A percentile compares a stretch with the other conserved stretches of the same genome.
These are phyloP conservation scores for Pythium myriotylum DNA, from an alignment of 352 stramenopile species.

Conservation along the genomic window DNA sequence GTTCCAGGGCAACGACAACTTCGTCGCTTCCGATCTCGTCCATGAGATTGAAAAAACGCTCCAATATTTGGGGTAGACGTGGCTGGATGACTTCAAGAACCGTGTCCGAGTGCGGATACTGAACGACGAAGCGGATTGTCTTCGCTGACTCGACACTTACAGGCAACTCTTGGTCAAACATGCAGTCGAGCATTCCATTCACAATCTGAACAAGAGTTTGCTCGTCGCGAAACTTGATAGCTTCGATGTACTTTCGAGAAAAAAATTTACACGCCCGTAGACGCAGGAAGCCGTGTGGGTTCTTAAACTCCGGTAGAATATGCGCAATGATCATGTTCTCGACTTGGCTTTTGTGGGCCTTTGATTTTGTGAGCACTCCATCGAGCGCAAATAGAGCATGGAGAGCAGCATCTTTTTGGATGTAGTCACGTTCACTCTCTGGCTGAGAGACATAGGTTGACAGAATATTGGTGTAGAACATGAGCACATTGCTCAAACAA, in stretches of 20 bases:
- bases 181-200: conserved; percentile 82
- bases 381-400: conserved; percentile 93
- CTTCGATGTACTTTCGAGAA: conserved; percentile 93
- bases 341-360: conserved; percentile 93
- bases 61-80: conserved; percentile 94
- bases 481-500: conserved; percentile 91
- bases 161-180: conserved; percentile 95
- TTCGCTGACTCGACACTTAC: conserved; percentile 96
- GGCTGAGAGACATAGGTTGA: conserved; percentile 81
- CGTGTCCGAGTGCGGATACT: conserved; percentile 84
- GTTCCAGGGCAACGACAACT: conserved; percentile 92
- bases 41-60: conserved; percentile 99
- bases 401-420: conserved; percentile 96
- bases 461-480: conserved; percentile 93
- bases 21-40: conserved; percentile 99
- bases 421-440: conserved; percentile 89
- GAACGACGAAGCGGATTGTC: conserved; percentile 87
- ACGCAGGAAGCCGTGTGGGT: conserved; percentile 93
- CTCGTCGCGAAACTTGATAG: conserved; percentile 91
- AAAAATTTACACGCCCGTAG: conserved; percentile 96
- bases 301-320: conserved; percentile 97
- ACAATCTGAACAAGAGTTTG: conserved; percentile 82
- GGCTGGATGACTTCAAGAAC: conserved; percentile 89
- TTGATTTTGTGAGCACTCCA: conserved; percentile 92
- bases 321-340: conserved; percentile 94